A percentile compares a stretch with the other conserved stretches of the same genome.
phyloP scores from a whole-genome alignment of 1,139 yeast species.

The Yamadazyma trypodendri region DNA sequence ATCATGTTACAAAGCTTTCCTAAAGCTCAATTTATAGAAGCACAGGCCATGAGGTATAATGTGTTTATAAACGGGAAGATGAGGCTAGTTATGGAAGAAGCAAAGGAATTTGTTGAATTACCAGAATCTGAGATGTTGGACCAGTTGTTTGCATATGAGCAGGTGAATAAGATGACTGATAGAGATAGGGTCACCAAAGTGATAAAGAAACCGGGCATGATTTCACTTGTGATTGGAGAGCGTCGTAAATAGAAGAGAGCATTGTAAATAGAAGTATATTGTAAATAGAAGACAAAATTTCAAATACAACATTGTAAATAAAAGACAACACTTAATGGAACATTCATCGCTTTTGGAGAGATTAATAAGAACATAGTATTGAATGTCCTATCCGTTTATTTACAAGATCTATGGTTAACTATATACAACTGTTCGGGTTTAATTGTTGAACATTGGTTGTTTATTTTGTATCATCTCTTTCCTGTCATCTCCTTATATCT shows the following conservation, averaged over 20 bases:
- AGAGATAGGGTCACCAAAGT: slow-evolving; percentile 18
- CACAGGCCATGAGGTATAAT: slow-evolving; percentile 41
- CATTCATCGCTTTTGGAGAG: too few relatives aligned
- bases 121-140: slow-evolving; percentile 24
- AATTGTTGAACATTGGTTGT: too few relatives aligned
- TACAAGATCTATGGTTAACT: too few relatives aligned
- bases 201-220: slow-evolving; percentile 27
- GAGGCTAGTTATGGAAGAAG: slow-evolving; percentile 46
- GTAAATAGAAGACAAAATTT: slow-evolving; percentile 7
- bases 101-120: slow-evolving; percentile 27
- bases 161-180: slow-evolving; percentile 11
- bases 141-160: slow-evolving; percentile 13
- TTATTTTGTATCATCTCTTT: too few relatives aligned
- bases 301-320: too few relatives aligned
- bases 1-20: slow-evolving; percentile 62
- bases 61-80: slow-evolving; percentile 72
- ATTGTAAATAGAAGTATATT: slow-evolving; percentile 6
- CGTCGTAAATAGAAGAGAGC: slow-evolving; percentile 8
- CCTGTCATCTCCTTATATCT: too few relatives aligned
- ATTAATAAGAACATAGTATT: too few relatives aligned
- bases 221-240: slow-evolving; percentile 26
- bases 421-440: too few relatives aligned
- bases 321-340: too few relatives aligned
- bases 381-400: too few relatives aligned
- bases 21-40: slow-evolving; percentile 30